Base-by-base conservation (phyloP, 2,329 filamentous ascomycete genomes). In the Penicillium hesseltinei region DNA sequence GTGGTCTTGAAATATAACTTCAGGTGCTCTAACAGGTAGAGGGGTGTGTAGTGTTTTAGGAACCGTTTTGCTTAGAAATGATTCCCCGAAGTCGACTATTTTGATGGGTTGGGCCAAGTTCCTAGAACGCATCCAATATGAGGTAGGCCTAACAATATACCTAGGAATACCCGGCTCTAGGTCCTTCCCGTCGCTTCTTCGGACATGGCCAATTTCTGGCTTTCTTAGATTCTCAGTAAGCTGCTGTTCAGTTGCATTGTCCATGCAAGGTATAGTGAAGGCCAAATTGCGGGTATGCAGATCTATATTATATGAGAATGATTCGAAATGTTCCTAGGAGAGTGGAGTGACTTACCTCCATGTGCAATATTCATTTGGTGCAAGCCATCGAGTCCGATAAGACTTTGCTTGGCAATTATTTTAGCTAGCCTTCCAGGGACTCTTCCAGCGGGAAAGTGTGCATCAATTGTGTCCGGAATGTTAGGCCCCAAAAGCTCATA, bases 351-450 rank as follows among this genome's bases (percentile, higher is more conserved):
- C 45, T 4, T 62, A 71, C 70, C 76, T 60, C 77, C 74, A 66
- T 80, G 75, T 38, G 70, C 69, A 59, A 79, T 71, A 21, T 70
- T 69, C 35, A 72, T 68, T 39, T 71, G 57, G 51, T 80, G 76
- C n/a, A 81, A 65, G 61, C 68, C 65, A 44, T 67, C 65, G 42
- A 80, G 66, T 39, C 72, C 73, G 36, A 69, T 57, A 31, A 80
- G 59, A 52, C 68, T 66, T 63, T 79, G 76, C 55, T 74, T 75
- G 11, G 76, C 69, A 65, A 78, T 76, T 19, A 31, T 54, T 64
- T 76, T 80, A 13, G 77, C 77, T 59, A 80, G 73, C 57, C 64
- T 60, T 29, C 67, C 71, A 5, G 77, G 76, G 51, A 79, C 65
- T 68, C 77, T 69, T 66, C 66, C 58, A 58, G 67, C 62, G 61